These are phyloP conservation scores for Tolypocladium inflatum DNA, from an alignment of 2,329 filamentous ascomycete genomes.

Conservation along the genomic window DNA sequence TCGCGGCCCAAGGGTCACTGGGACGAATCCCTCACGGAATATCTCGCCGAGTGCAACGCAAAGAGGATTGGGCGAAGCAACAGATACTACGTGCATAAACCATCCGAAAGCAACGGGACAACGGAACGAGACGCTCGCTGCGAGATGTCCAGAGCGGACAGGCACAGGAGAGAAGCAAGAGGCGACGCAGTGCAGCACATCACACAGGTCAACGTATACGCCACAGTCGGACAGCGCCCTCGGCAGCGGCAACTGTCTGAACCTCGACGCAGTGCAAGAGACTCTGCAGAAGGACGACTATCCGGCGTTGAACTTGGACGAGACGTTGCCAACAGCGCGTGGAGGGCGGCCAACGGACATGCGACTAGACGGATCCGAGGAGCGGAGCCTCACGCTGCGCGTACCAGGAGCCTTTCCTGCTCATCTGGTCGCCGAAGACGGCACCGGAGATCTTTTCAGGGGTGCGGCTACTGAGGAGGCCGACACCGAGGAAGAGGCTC, in stretches of 20 bases:
- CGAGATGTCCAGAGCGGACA: not conserved
- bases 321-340: not conserved
- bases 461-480: not conserved
- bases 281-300: not conserved
- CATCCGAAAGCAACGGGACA: constrained; percentile 7
- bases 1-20: constrained; percentile 10
- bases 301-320: not conserved
- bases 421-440: constrained; percentile 14
- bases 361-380: not conserved
- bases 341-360: not conserved
- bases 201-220: constrained; percentile 16
- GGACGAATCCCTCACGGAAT: constrained; percentile 12
- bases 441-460: constrained; percentile 19
- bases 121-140: not conserved
- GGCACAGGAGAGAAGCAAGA: not conserved
- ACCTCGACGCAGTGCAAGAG: not conserved
- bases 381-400: constrained; percentile 4
- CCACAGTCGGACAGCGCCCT: not conserved
- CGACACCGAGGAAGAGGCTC: not conserved
- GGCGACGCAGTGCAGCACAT: constrained; percentile 10
- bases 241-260: not conserved
- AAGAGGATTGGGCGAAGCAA: constrained; percentile 11
- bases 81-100: constrained; percentile 19
- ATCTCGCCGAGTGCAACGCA: constrained; percentile 13
- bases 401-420: constrained; percentile 19